These are phyloP conservation scores for Lichtheimia ramosa DNA, from an alignment of 371 early-diverging fungal species.

Conservation along the genomic window DNA sequence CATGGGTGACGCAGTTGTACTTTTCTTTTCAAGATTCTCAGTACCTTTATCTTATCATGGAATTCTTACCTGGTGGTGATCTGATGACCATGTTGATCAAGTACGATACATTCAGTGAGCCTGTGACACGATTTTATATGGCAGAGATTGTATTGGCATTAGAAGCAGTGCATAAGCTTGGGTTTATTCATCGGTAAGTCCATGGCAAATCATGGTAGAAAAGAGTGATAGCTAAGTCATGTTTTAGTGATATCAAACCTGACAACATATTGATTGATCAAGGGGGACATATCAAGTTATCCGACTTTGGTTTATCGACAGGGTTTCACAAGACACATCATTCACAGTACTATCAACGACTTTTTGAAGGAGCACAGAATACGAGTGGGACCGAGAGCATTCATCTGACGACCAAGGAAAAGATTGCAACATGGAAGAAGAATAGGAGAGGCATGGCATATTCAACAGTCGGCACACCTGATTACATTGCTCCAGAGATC, in stretches of 20 bases:
- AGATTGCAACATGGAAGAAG: constrained; percentile 95
- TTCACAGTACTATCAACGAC: constrained; percentile 86
- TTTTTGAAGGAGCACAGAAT: constrained; percentile 63
- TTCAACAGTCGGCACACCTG: constrained; percentile 97
- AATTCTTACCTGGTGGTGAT: constrained; percentile 97
- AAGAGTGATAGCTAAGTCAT: constrained; percentile 11
- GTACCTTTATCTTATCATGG: constrained; percentile 97
- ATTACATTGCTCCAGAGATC: constrained; percentile 98
- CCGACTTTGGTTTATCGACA: constrained; percentile 98
- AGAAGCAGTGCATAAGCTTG: constrained; percentile 93
- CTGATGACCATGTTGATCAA: constrained; percentile 98
- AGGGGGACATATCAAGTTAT: constrained; percentile 88
- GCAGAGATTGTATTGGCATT: constrained; percentile 96
- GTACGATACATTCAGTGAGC: constrained; percentile 94
- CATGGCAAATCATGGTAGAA: constrained; percentile 32
- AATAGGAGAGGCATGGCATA: constrained; percentile 89
- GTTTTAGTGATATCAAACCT: constrained; percentile 79
- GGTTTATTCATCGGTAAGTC: constrained; percentile 93
- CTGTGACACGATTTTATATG: constrained; percentile 98
- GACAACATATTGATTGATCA: constrained; percentile 86
- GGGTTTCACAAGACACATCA: constrained; percentile 98
- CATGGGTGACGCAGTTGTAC: constrained; percentile 98
- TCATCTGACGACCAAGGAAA: constrained; percentile 76
- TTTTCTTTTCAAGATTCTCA: constrained; percentile 95
- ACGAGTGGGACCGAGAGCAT: constrained; percentile 69